These are phyloP conservation scores for Melastoma candidum DNA, from an alignment of 441 rosid genomes.

Conservation along the genomic window DNA sequence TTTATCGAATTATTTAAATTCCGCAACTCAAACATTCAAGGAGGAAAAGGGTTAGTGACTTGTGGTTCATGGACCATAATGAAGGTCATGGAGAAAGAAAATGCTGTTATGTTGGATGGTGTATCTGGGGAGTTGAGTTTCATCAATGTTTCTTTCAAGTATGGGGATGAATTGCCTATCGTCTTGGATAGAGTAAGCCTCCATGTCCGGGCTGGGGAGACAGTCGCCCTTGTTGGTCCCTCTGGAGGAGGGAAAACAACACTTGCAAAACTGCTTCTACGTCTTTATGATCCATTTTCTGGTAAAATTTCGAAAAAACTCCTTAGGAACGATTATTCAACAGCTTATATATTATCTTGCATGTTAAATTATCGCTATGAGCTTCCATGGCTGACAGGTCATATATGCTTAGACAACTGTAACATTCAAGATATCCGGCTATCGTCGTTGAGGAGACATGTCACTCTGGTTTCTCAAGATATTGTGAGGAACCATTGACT, in stretches of 20 bases:
- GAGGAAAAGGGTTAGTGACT: slow-evolving; percentile 9
- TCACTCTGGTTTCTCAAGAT: slow-evolving; percentile 93
- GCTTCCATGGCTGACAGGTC: slow-evolving; percentile 35
- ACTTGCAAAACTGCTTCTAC: slow-evolving; percentile 80
- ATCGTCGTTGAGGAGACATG: slow-evolving; percentile 69
- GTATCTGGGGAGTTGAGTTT: slow-evolving; percentile 69
- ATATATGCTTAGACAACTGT: slow-evolving; percentile 52
- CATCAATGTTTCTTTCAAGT: slow-evolving; percentile 53
- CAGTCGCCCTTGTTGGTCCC: slow-evolving; percentile 80
- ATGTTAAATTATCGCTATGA: not conserved
- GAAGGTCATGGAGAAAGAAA: slow-evolving; percentile 57
- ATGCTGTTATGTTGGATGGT: slow-evolving; percentile 40
- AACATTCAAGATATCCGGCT: slow-evolving; percentile 45
- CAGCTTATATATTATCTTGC: not conserved
- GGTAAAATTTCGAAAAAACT: slow-evolving; percentile 26
- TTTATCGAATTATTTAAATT: not conserved
- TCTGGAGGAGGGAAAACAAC: slow-evolving; percentile 99
- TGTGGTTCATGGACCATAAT: not conserved
- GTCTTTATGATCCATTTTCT: slow-evolving; percentile 68
- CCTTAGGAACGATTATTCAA: not conserved
- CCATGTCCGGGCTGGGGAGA: slow-evolving; percentile 86
- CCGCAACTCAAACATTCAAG: not conserved
- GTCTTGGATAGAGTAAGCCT: slow-evolving; percentile 60
- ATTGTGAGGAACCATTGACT: slow-evolving; percentile 35
- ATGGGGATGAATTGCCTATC: slow-evolving; percentile 41